Conservation (phyloP, 2,329 filamentous ascomycete species). For the Xylaria sp. region DNA sequence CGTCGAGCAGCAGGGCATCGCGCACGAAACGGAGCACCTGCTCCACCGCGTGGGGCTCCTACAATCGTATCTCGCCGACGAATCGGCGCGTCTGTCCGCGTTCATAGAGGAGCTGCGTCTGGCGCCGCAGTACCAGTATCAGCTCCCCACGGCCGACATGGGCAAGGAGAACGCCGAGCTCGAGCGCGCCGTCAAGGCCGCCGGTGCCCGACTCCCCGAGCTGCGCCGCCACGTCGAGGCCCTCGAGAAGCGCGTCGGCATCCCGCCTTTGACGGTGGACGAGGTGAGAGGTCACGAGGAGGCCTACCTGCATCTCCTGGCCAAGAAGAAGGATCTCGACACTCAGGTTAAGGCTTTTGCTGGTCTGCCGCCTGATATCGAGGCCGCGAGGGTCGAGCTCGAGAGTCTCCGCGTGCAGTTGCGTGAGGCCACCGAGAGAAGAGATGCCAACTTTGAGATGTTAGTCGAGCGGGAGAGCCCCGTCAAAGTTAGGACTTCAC, state of each 20-base stretch:
- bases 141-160: conserved; percentile 58
- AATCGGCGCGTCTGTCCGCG: conserved; percentile 55
- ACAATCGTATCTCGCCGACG: conserved; percentile 64
- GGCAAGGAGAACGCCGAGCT: conserved; percentile 79
- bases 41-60: conserved; percentile 65
- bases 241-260: conserved; percentile 50
- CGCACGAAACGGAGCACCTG: conserved; percentile 67
- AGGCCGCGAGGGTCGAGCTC: conserved; percentile 76
- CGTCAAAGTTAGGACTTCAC: conserved; percentile 52
- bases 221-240: conserved; percentile 66
- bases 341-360: conserved; percentile 73
- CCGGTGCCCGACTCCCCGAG: conserved; percentile 74
- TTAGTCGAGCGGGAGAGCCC: conserved; percentile 73
- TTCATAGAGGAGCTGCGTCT: conserved; percentile 59
- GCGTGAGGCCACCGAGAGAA: conserved; percentile 66
- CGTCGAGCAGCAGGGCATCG: conserved; percentile 65
- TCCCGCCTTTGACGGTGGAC: conserved; percentile 59
- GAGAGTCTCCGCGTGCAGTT: conserved; percentile 74
- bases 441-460: conserved; percentile 81
- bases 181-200: conserved; percentile 75
- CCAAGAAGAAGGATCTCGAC: conserved; percentile 69
- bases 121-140: conserved; percentile 59
- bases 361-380: conserved; percentile 76
- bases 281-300: conserved; percentile 70
- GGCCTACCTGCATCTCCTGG: conserved; percentile 66